Evolutionary conservation across 176 grass and related monocot species (phyloP), one percentile per base, ranked within the genome.

Genomic region (Aegilops tauschii): DNA sequence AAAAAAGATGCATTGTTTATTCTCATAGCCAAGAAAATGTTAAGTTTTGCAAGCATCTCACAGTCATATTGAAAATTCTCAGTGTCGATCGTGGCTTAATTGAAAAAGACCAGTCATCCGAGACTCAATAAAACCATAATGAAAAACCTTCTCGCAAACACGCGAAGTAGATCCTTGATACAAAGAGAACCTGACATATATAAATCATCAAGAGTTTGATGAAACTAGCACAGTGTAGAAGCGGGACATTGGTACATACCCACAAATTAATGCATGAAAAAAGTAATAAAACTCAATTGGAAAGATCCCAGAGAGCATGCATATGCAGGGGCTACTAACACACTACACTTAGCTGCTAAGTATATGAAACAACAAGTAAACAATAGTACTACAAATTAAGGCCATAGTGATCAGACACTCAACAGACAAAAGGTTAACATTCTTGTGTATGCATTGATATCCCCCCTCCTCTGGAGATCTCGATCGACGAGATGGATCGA

Each of bases 361-460:
- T 59, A 59, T 21, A 58, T 8, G 0, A 56, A 56, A 58, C 18
- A 56, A 56, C 52, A 59, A 59, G 7, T 59, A 59, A 21, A 59
- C 56, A 56, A 59, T 59, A 59, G 18, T 59, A 59, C 56, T 59
- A 59, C 6, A 59, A 21, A 59, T 59, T 21, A 59, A 59, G 56
- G 18, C 56, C 56, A 59, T 21, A 59, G 56, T 59, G 7, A 59
- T 49, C 71, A 65, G 65, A 76, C 82, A 40, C 32, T 39, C 11
- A 67, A 5, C 0, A 47, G 12, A 34, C 4, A 28, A 12, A 73
- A 61, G 17, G 45, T 70, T 71, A 18, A 52, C 47, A 76, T 36
- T 47, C 36, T 59, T 59, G 56, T 58, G n/a, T 73, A 73, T 73
- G 81, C 81, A 73, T 61, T 81, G 12, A 52, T 59, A 59, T 59